Base-by-base conservation (phyloP, 2,329 filamentous ascomycete species). In the Macrophomina phaseolina region DNA sequence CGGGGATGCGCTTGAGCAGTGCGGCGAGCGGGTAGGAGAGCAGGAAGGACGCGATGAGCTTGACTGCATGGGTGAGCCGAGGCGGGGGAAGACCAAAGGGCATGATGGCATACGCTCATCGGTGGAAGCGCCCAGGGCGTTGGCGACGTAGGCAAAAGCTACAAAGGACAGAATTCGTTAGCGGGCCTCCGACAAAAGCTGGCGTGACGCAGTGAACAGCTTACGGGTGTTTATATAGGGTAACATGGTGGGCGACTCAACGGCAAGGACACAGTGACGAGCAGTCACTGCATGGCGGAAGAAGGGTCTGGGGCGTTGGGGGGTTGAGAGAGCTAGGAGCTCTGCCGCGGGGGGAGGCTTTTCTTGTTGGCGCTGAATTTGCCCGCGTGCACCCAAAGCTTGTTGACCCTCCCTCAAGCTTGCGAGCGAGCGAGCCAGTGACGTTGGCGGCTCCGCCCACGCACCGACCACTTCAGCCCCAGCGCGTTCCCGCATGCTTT, bases 1-100 rank as follows among this genome's bases (percentile, higher is more conserved):
- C 95, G 38, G 95, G 94, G 23, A 99, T 86, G 64, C 95, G 88
- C 80, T 99, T 99, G 8, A 99, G 85, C 32, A 97, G 78, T 30
- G 86, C 95, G 56, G 95, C 93, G 65, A 99, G 85, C 2, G 95
- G 95, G 76, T 97, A 99, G 11, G 95, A 98, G 46, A 97, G 80
- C 56, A 99, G 84, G 78, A 98, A 97, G 6, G 92, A 93, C 76
- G 89, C 90, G 73, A 97, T 90, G 72, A 98, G 90, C 79, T 99
- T 99, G 72, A 99, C 94, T 97, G 72, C 67, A 56, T n/a, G 36
- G 64, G 61, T 45, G 55, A 53, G 32, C 38, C 36, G 49, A 28
- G 61, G 60, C n/a, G 28, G 46, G 55, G 32, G 45, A 45, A 14
- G 11, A 45, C 11, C 14, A 32, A 18, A 45, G 30, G 6, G 9